phyloP scores from a whole-genome alignment of 2,329 filamentous ascomycete species.

The Fusarium musae region DNA sequence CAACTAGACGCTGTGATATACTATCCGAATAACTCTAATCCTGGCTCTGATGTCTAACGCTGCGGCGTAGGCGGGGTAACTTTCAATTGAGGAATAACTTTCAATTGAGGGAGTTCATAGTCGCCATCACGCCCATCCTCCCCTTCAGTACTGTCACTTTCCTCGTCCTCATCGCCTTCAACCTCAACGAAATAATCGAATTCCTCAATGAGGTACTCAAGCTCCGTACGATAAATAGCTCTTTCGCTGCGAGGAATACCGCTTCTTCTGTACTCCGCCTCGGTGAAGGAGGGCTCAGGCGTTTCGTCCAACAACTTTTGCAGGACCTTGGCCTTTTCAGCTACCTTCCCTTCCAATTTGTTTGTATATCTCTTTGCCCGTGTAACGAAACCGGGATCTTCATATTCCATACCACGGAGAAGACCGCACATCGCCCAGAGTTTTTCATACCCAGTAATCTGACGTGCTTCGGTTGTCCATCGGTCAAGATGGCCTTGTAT shows the following conservation, averaged over 20 bases:
- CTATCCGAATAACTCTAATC: not conserved
- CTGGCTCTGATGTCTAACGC: not conserved
- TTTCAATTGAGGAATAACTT: not conserved
- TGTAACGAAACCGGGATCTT: not conserved
- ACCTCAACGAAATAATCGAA: not conserved
- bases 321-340: not conserved
- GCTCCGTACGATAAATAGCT: too few species aligned
- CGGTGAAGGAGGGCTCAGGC: not conserved
- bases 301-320: slow-evolving; percentile 2
- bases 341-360: not conserved
- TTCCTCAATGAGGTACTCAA: too few species aligned
- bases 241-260: not conserved
- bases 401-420: not conserved
- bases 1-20: not conserved
- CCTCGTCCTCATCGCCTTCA: too few species aligned
- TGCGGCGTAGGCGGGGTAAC: not conserved
- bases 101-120: not conserved
- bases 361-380: not conserved
- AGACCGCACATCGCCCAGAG: slow-evolving; percentile 6
- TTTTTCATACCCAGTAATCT: not conserved
- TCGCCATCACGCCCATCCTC: not conserved
- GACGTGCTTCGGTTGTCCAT: slow-evolving; percentile 19
- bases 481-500: slow-evolving; percentile 1
- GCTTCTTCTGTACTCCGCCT: not conserved
- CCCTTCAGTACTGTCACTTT: not conserved